These are phyloP conservation scores for Daedaleopsis sinensis DNA, from an alignment of 768 basidiomycete genomes.

Conservation along the genomic window DNA sequence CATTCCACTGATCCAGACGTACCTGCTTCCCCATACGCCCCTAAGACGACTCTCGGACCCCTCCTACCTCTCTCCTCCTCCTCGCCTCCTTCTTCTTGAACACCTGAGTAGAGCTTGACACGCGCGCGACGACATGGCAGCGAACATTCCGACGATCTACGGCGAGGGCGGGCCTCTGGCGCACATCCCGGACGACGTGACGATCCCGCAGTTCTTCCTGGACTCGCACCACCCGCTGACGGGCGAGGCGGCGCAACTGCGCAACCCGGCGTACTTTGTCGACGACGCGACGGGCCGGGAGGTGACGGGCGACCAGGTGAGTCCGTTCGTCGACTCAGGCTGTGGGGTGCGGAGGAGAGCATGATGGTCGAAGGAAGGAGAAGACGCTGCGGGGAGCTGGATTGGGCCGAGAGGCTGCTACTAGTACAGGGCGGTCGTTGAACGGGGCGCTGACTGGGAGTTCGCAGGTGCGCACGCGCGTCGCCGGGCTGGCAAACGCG, in stretches of 20 bases:
- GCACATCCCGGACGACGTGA: conserved; percentile 52
- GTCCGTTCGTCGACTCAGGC: neutral
- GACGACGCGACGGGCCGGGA: conserved; percentile 50
- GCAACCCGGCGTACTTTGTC: conserved; percentile 42
- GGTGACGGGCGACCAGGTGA: conserved; percentile 44
- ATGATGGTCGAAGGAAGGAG: neutral
- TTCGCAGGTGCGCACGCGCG: conserved; percentile 47
- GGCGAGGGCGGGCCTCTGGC: conserved; percentile 30
- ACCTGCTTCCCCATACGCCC: no score
- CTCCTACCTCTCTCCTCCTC: no score
- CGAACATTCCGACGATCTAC: conserved; percentile 14
- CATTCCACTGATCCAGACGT: no score
- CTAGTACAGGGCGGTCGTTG: conserved; percentile 4
- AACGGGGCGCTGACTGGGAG: conserved; percentile 4
- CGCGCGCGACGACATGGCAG: neutral
- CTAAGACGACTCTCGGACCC: no score
- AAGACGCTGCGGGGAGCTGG: neutral
- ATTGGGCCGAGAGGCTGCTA: neutral
- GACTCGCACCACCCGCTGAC: conserved; percentile 45
- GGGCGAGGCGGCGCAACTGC: conserved; percentile 35
- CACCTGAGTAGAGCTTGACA: neutral
- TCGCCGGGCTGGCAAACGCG: conserved; percentile 50
- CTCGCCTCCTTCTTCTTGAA: no score
- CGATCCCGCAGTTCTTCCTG: conserved; percentile 57
- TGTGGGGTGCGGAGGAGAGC: neutral